Evolutionary conservation across 176 grass and related monocot species (phyloP).

Genomic region (Oryza coarctata): DNA sequence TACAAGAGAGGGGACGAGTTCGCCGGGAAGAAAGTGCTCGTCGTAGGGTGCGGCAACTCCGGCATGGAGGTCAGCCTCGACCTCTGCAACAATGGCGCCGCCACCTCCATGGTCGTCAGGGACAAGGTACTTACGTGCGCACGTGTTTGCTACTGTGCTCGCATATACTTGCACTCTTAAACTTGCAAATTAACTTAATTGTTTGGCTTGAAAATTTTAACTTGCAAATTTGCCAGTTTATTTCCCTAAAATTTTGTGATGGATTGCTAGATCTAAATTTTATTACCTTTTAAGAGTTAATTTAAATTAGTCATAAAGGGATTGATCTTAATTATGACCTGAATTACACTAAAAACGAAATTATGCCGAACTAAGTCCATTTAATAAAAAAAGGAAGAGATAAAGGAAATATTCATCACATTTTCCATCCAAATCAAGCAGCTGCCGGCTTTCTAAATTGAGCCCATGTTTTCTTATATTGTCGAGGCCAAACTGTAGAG

Average conservation of each 20-base stretch:
- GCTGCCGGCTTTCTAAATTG: not conserved
- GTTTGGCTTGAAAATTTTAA: too few species aligned
- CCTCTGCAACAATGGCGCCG: slow-evolving; percentile 76
- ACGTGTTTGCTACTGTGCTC: not conserved
- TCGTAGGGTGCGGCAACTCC: slow-evolving; percentile 89
- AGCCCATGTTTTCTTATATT: not conserved
- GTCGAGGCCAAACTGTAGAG: not conserved
- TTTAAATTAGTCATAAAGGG: too few species aligned
- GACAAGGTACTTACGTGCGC: slow-evolving; percentile 55
- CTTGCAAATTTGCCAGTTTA: not conserved
- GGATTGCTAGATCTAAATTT: not conserved
- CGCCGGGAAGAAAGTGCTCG: slow-evolving; percentile 70
- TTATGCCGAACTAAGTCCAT: not conserved
- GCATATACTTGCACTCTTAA: not conserved
- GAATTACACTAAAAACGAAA: not conserved
- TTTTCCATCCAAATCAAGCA: not conserved
- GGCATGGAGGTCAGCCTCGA: slow-evolving; percentile 97
- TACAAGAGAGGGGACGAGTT: slow-evolving; percentile 73
- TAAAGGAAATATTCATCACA: not conserved
- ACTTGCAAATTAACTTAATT: too few species aligned
- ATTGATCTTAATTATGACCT: too few species aligned
- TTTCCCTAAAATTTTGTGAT: not conserved
- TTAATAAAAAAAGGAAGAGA: not conserved
- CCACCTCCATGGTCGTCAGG: slow-evolving; percentile 77
- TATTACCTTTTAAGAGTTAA: too few species aligned